These are phyloP conservation scores for Hypoxylon sp. DNA, from an alignment of 2,329 filamentous ascomycete genomes.

Conservation along the genomic window DNA sequence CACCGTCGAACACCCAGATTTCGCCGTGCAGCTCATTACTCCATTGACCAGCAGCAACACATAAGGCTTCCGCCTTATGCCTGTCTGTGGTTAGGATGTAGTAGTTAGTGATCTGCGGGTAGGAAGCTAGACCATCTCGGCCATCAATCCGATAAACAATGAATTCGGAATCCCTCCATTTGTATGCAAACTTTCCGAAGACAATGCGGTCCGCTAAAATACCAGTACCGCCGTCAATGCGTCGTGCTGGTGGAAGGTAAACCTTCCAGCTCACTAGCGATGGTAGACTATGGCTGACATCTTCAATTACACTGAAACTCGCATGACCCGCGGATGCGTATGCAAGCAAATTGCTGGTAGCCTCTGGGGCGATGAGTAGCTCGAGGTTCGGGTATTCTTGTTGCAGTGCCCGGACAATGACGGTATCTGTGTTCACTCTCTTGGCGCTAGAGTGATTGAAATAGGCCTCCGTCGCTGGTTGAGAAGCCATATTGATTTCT, in stretches of 20 bases:
- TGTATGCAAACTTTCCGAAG: slow-evolving; percentile 62
- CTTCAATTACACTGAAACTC: slow-evolving; percentile 52
- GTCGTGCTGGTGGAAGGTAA: slow-evolving; percentile 59
- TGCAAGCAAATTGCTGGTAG: slow-evolving; percentile 57
- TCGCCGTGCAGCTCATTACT: slow-evolving; percentile 71
- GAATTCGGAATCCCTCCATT: slow-evolving; percentile 60
- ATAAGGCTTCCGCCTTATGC: slow-evolving; percentile 62
- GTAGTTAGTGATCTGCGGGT: slow-evolving; percentile 54
- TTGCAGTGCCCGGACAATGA: slow-evolving; percentile 59
- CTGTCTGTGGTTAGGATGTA: slow-evolving; percentile 58
- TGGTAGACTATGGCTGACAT: slow-evolving; percentile 51
- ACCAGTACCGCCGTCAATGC: slow-evolving; percentile 59
- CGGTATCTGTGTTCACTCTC: slow-evolving; percentile 61
- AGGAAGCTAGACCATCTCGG: slow-evolving; percentile 57
- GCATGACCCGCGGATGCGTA: slow-evolving; percentile 61
- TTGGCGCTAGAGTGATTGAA: slow-evolving; percentile 60
- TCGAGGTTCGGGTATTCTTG: slow-evolving; percentile 61
- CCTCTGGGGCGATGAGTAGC: slow-evolving; percentile 57
- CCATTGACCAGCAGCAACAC: slow-evolving; percentile 70
- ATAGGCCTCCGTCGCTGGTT: slow-evolving; percentile 49
- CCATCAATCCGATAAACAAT: slow-evolving; percentile 61
- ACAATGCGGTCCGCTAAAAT: slow-evolving; percentile 53
- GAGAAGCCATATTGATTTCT: slow-evolving; percentile 9
- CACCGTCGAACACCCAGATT: slow-evolving; percentile 76
- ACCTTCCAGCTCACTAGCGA: slow-evolving; percentile 57